A percentile compares a stretch with the other conserved stretches of the same genome.
Evolutionary conservation across 2,329 filamentous ascomycete species (phyloP).

Genomic region (Talaromyces piceae): DNA sequence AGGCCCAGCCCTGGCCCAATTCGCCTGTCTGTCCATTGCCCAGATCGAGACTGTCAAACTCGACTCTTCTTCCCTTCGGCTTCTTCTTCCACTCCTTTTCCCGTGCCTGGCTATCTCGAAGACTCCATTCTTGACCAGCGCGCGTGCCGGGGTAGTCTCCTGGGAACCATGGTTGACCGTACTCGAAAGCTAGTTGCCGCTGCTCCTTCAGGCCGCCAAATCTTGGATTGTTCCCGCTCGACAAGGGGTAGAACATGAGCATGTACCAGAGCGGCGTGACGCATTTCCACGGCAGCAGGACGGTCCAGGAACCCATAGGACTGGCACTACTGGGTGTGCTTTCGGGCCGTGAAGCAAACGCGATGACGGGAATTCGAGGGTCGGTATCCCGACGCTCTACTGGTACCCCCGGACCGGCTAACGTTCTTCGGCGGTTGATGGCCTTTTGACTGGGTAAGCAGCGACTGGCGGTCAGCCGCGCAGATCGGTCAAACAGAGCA

Average conservation of each 20-base stretch:
- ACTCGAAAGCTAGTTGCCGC: constrained; percentile 75
- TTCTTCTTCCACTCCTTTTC: constrained; percentile 63
- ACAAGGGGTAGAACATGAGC: constrained; percentile 73
- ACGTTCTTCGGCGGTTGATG: constrained; percentile 67
- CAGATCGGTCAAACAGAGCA: constrained; percentile 60
- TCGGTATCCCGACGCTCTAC: constrained; percentile 55
- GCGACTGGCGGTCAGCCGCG: constrained; percentile 57
- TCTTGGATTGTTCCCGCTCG: constrained; percentile 69
- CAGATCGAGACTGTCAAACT: constrained; percentile 67
- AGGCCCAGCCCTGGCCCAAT: constrained; percentile 71
- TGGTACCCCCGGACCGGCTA: constrained; percentile 54
- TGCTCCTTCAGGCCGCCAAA: constrained; percentile 77
- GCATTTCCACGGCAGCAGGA: constrained; percentile 86
- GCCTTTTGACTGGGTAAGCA: constrained; percentile 68
- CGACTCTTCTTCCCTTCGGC: constrained; percentile 73
- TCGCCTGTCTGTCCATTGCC: constrained; percentile 72
- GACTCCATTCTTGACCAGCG: constrained; percentile 72
- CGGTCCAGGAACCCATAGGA: constrained; percentile 66
- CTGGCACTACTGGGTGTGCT: constrained; percentile 34
- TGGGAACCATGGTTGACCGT: constrained; percentile 72
- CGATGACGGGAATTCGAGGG: constrained; percentile 67
- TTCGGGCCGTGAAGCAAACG: constrained; percentile 54
- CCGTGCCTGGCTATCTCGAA: constrained; percentile 53
- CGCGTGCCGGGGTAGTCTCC: constrained; percentile 73
- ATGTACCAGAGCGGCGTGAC: constrained; percentile 79